phyloP scores from a whole-genome alignment of 495 filamentous ascomycete species.

The Trichoderma asperelloides region DNA sequence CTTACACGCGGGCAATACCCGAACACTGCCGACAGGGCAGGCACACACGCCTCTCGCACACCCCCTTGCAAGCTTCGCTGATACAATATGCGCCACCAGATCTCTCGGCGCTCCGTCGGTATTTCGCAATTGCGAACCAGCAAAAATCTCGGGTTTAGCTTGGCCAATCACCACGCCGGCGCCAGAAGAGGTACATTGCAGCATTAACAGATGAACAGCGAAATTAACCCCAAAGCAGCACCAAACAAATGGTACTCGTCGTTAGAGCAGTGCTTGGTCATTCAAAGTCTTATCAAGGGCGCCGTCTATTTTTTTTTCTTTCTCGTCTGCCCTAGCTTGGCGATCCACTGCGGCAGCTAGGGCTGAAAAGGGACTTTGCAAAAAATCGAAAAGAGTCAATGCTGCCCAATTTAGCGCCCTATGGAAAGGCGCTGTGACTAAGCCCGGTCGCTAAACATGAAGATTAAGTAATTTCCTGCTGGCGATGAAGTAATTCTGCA shows the following conservation, averaged over 20 bases:
- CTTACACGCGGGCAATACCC: not conserved
- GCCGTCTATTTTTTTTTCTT: not conserved
- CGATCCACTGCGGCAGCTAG: not conserved
- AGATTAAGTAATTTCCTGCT: too few species aligned
- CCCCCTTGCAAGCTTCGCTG: not conserved
- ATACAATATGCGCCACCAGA: too few species aligned
- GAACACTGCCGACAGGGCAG: not conserved
- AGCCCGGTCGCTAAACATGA: too few species aligned
- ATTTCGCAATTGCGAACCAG: conserved; percentile 1
- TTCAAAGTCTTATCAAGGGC: too few species aligned
- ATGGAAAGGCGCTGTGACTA: not conserved
- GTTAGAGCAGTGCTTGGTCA: too few species aligned
- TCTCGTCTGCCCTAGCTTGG: not conserved
- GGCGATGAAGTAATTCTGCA: not conserved
- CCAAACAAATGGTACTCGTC: too few species aligned
- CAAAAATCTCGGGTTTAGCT: not conserved
- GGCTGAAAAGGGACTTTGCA: not conserved
- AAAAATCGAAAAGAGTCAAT: not conserved
- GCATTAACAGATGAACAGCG: too few species aligned
- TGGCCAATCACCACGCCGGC: not conserved
- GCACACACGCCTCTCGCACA: not conserved
- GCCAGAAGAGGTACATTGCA: too few species aligned
- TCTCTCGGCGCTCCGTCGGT: not conserved
- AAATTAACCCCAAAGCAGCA: too few species aligned
- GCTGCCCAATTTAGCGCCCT: not conserved